Evolutionary conservation across 345 rosid species (phyloP).

Genomic region (Eucalyptus polybractea): DNA sequence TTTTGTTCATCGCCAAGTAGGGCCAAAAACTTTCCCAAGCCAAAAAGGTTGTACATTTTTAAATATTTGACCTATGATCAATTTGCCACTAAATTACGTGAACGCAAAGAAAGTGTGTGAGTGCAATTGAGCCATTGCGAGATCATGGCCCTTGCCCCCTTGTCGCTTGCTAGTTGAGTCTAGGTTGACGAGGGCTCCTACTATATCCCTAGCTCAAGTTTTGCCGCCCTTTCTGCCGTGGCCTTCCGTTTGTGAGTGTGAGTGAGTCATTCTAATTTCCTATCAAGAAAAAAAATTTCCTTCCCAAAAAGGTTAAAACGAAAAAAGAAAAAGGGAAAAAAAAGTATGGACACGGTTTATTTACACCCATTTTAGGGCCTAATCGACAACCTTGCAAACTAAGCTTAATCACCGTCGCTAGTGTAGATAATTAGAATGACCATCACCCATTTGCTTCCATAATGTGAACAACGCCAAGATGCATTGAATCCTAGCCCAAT

Average conservation of each 20-base stretch:
- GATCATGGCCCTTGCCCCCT: background rate
- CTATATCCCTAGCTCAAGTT: background rate
- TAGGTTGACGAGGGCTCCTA: background rate
- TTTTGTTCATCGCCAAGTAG: background rate
- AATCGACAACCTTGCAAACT: background rate
- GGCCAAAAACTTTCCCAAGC: background rate
- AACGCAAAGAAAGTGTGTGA: fast-evolving
- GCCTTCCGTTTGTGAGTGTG: background rate
- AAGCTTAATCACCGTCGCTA: background rate
- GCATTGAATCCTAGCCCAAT: conserved; percentile 1
- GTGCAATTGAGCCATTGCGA: background rate
- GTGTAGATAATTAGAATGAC: conserved; percentile 12
- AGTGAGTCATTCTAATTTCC: background rate
- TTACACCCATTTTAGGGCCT: background rate
- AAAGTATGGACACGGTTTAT: background rate
- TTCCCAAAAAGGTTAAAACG: background rate
- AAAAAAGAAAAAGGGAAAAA: background rate
- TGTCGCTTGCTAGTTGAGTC: fast-evolving
- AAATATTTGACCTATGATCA: background rate
- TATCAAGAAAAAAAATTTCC: fast-evolving
- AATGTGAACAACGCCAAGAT: background rate
- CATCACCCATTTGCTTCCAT: conserved; percentile 17
- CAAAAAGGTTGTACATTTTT: background rate
- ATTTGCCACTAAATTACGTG: too few species aligned
- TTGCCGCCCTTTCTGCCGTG: background rate